Evolutionary conservation across 1,139 yeast species (phyloP), one percentile per base, ranked within the genome.

Genomic region (Pichia sp.): DNA sequence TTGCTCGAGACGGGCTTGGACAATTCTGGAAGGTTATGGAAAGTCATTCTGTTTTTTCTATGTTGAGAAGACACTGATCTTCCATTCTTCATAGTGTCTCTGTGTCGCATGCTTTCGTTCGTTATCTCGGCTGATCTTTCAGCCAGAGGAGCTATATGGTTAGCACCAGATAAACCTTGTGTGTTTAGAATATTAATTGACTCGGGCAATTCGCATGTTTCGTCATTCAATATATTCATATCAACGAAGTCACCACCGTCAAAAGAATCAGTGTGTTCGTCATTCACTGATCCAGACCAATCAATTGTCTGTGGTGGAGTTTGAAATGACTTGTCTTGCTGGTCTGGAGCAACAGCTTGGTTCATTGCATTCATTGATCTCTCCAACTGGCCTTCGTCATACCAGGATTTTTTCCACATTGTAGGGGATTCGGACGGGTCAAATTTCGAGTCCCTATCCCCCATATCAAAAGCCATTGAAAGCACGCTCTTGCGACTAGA

Each of bases 291-390:
- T 23, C 48, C 45, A 1, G 63, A 57, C 63, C 63, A 58, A 35
- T 58, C 51, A 46, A 57, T 49, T 2, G 59, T 51, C 14, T 54
- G 55, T 6, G 58, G 52, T 1, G 60, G 59, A 2, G 58, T 47
- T 23, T 48, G 46, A 37, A 58, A 58, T 9, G 60, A 54, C 16
- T 30, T 29, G 14, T 29, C 31, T 17, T 22, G 15, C 29, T 38
- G n/a, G n/a, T n/a, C n/a, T n/a, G n/a, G n/a, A n/a, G n/a, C n/a
- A n/a, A n/a, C n/a, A n/a, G n/a, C n/a, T n/a, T n/a, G n/a, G n/a
- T n/a, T n/a, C n/a, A n/a, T n/a, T n/a, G n/a, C n/a, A 19, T 36
- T 32, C 16, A 30, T 29, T 22, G 34, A 36, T 5, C 22, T 18
- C 33, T 32, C 42, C 6, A 27, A 29, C 7, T 40, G 32, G 14